Evolutionary conservation across 75 land plant species (phyloP).

Genomic region (Ceratopteris richardii): DNA sequence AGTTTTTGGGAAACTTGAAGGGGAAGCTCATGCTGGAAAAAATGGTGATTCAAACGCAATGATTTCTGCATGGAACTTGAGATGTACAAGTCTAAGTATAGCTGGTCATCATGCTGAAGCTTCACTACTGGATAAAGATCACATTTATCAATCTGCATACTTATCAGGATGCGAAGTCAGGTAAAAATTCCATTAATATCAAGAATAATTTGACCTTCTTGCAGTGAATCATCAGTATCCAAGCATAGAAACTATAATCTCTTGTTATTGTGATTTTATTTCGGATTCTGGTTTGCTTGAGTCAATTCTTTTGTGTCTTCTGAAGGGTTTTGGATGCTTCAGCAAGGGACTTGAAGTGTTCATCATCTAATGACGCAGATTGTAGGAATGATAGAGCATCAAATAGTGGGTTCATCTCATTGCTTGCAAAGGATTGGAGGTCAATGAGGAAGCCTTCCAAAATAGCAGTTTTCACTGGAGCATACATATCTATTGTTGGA

Average conservation of each 20-base stretch:
- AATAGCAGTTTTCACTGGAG: slow-evolving; percentile 23
- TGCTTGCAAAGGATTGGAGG: background rate
- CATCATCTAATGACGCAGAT: background rate
- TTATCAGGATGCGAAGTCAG: slow-evolving; percentile 6
- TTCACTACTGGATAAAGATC: background rate
- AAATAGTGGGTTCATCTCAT: background rate
- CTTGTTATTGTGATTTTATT: background rate
- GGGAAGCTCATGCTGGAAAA: slow-evolving; percentile 25
- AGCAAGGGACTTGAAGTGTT: background rate
- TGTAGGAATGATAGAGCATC: no score
- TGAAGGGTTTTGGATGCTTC: background rate
- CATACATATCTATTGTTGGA: slow-evolving; percentile 20
- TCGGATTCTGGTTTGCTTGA: background rate
- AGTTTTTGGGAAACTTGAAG: slow-evolving; percentile 19
- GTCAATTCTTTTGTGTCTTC: background rate
- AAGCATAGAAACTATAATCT: background rate
- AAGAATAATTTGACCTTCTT: no score
- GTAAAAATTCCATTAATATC: slow-evolving; percentile 5
- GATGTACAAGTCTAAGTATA: slow-evolving; percentile 7
- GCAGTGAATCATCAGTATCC: no score
- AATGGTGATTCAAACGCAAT: slow-evolving; percentile 11
- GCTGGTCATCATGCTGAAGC: slow-evolving; percentile 4
- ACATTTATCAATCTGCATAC: slow-evolving; percentile 7
- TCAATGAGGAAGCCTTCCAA: slow-evolving; percentile 2
- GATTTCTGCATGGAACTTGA: slow-evolving; percentile 13